Evolutionary conservation across 2,329 filamentous ascomycete genomes (phyloP).

Genomic region (Teratosphaeriaceae sp.): DNA sequence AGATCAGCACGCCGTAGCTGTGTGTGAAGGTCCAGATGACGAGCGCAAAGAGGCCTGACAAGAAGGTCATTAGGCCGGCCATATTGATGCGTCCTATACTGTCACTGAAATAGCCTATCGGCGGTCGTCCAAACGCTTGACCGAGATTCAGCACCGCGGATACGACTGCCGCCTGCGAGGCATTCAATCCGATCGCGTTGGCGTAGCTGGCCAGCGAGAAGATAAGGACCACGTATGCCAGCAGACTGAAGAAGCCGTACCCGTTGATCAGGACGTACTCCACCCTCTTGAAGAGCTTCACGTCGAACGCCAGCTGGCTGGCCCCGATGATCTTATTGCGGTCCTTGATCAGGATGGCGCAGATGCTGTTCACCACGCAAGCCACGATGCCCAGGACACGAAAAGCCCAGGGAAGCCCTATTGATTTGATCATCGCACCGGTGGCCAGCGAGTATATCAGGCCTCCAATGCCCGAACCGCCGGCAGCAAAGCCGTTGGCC

Average conservation of each 20-base stretch:
- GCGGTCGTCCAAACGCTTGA: conserved; percentile 61
- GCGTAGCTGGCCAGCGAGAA: conserved; percentile 72
- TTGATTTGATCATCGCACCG: conserved; percentile 59
- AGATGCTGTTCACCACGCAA: conserved; percentile 57
- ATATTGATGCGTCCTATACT: conserved; percentile 66
- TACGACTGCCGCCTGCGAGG: conserved; percentile 62
- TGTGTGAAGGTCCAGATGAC: conserved; percentile 68
- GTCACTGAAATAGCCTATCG: conserved; percentile 68
- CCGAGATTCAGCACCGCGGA: conserved; percentile 66
- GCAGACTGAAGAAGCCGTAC: conserved; percentile 65
- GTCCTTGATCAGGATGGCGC: conserved; percentile 59
- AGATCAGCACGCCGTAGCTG: conserved; percentile 59
- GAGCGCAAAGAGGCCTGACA: conserved; percentile 58
- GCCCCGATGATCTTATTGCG: conserved; percentile 65
- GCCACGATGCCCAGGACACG: conserved; percentile 58
- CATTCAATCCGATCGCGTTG: conserved; percentile 57
- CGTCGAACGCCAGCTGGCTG: conserved; percentile 61
- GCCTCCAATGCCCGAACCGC: conserved; percentile 71
- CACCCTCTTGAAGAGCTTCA: conserved; percentile 51
- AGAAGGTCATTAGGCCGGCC: conserved; percentile 57
- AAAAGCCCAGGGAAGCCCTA: conserved; percentile 62
- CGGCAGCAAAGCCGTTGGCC: conserved; percentile 61
- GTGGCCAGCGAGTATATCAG: conserved; percentile 61
- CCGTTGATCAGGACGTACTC: conserved; percentile 60
- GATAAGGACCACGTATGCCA: conserved; percentile 70